These are phyloP conservation scores for Heracleum sosnowskyi DNA, from an alignment of 129 eudicot species.

Conservation along the genomic window DNA sequence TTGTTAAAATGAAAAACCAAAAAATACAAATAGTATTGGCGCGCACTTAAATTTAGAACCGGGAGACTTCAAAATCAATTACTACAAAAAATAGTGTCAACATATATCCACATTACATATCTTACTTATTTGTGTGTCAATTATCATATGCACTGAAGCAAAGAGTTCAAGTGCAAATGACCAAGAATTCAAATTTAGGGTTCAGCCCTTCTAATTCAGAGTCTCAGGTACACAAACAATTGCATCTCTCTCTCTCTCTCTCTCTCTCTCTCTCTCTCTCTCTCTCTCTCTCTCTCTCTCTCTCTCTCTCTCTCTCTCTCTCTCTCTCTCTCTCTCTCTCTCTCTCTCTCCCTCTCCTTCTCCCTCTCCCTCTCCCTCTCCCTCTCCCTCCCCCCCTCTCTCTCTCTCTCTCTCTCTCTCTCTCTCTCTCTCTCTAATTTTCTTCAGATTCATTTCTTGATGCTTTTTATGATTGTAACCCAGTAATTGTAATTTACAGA, in stretches of 20 bases:
- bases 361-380: too few relatives aligned
- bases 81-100: not conserved
- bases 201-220: conserved; percentile 5
- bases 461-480: not conserved
- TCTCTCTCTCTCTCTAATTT: not conserved
- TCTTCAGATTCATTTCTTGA: not conserved
- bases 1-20: too few relatives aligned
- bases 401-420: too few relatives aligned
- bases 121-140: not conserved
- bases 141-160: not conserved
- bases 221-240: conserved; percentile 23
- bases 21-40: not conserved
- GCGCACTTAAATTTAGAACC: not conserved
- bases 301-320: too few relatives aligned
- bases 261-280: too few relatives aligned
- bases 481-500: not conserved
- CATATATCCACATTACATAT: not conserved
- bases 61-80: not conserved
- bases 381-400: too few relatives aligned
- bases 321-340: too few relatives aligned
- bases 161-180: conserved; percentile 7
- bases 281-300: too few relatives aligned
- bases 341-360: too few relatives aligned
- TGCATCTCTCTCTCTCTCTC: not conserved
- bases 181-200: conserved; percentile 8